Evolutionary conservation across 176 grass and related monocot genomes (phyloP).

Genomic region (Oryza glaberrima): DNA sequence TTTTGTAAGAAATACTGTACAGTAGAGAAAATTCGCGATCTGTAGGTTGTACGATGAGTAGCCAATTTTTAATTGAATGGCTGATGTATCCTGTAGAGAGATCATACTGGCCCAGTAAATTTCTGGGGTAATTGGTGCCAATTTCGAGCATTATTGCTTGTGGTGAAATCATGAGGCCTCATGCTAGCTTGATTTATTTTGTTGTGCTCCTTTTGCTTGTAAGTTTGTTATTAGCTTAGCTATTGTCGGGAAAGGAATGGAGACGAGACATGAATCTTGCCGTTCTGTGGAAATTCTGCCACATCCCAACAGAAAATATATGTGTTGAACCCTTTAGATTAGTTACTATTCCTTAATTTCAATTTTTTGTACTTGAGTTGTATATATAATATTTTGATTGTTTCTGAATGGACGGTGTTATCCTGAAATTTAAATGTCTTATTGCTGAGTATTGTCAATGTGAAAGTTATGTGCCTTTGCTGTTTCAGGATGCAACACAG

Average conservation of each 20-base stretch:
- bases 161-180: neutral
- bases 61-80: slow-evolving; percentile 49
- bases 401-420: neutral
- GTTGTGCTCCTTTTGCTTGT: neutral
- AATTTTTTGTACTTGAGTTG: neutral
- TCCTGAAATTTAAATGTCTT: neutral
- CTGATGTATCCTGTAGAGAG: slow-evolving; percentile 46
- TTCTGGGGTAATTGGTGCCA: slow-evolving; percentile 39
- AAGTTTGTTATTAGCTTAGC: neutral
- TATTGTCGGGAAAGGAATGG: neutral
- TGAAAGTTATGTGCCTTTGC: neutral
- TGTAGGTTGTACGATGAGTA: slow-evolving; percentile 53
- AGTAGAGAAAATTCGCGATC: slow-evolving; percentile 22
- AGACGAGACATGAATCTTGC: neutral
- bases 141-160: slow-evolving; percentile 18
- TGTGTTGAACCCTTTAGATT: neutral
- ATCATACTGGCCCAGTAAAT: slow-evolving; percentile 41
- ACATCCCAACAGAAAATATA: neutral
- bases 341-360: neutral
- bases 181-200: neutral
- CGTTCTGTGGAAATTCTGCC: neutral
- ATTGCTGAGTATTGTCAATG: neutral
- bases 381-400: neutral
- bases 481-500: neutral
- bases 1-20: slow-evolving; percentile 45